Evolutionary conservation across 2,329 filamentous ascomycete species (phyloP), one percentile per base, ranked within the genome.

Genomic region (Trichoderma sp.): DNA sequence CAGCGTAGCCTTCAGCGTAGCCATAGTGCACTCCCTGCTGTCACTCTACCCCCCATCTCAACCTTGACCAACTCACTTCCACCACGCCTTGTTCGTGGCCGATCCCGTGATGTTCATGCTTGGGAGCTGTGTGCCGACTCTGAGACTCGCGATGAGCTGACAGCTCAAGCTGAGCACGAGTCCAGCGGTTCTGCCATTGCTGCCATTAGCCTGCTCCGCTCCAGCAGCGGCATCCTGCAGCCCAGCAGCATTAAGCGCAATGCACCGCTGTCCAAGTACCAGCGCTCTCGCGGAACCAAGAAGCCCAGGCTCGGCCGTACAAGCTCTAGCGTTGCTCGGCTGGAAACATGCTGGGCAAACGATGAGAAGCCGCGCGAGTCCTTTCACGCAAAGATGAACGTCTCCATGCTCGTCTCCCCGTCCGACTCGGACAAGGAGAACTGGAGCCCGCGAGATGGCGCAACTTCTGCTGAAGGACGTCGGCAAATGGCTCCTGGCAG

Each of bases 371-470:
- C 76, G 45, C 77, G 79, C 24, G 77, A 78, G 76, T 78, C 79
- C 38, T 78, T 76, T 35, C 65, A 73, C 12, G 75, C 81, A 31
- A 85, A 84, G 75, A 83, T 85, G 67, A 87, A 87, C 76, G 80
- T 85, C 18, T 83, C 83, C 6, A 83, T 83, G 80, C 78, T 86
- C 62, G 80, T 84, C 12, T 86, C 84, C 29, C 82, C 83, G 7
- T 77, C 83, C 66, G 95, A 98, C 80, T 98, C 95, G 1, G 96
- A 98, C 83, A 98, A 98, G 85, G 96, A 98, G 85, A 98, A 98
- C 81, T 97, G 95, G 89, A 90, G 87, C 81, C 92, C 87, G 1
- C 87, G 86, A 77, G 87, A 87, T 77, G 86, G 87, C 59, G 86
- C 83, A 9, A 86, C 84, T 77, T 80, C 83, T 71, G 83, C 77